Evolutionary conservation across 2,329 filamentous ascomycete genomes (phyloP), one percentile per base, ranked within the genome.

Genomic region (Chaetomiaceae sp.): DNA sequence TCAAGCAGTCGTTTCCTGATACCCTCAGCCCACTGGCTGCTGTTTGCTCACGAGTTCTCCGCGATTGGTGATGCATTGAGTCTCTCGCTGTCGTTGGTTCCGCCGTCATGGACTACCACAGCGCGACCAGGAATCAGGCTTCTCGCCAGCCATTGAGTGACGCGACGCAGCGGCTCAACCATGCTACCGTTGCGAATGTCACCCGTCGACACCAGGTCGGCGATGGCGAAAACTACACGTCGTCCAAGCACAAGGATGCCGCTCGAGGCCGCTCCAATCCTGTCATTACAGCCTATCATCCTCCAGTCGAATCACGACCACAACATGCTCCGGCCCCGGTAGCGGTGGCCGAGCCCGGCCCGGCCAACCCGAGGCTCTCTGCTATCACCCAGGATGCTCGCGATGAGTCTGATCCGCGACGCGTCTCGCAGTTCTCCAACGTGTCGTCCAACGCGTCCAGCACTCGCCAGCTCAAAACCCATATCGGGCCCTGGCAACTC

Each of bases 401-500:
- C 29, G 53, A 54, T 35, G 26, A 19, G 15, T 24, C 54, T 4
- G 58, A 64, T 32, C 60, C 63, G 2, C 66, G 65, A 17, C 65
- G 68, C 24, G 60, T 61, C 30, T 72, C 69, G 0, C 65, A 67
- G 39, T 59, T 65, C 40, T 68, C 65, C 9, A 63, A 62, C 32
- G 56, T 57, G 22, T 69, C 67, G 3, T 65, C 62, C 2, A 65
- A 57, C 42, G 59, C 61, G 3, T 58, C 60, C 17, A 60, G 52
- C 56, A 57, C 60, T 51, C 19, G 63, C 57, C 24, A 63, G 58
- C 51, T 57, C 54, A 84, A 84, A 67, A 87, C 84, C 10, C 84
- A 88, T 58, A 87, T 98, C 58, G 93, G 93, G 0, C 91, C 91
- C 55, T 98, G 93, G 93, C 83, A 91, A 55, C 71, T 98, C 3